Conservation (phyloP, 257 asterid species). For the Nicotiana obtusifolia region DNA sequence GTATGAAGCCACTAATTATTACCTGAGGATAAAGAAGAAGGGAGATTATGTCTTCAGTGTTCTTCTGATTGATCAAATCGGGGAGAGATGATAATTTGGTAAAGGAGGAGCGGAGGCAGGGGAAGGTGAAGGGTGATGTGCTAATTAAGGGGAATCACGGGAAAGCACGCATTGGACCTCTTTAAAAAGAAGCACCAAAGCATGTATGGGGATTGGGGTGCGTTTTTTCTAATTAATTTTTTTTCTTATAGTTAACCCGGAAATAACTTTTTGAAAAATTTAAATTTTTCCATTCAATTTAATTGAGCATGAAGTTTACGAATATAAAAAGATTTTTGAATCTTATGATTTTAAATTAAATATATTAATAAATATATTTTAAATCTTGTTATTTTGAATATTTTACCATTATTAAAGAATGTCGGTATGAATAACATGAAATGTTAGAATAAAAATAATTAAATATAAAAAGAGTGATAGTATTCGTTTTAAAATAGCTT, state of each 20-base stretch:
- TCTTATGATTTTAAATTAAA: no score
- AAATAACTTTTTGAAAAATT: background rate
- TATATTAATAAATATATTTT: no score
- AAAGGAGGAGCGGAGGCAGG: background rate
- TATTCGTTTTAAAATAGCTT: no score
- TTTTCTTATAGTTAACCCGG: background rate
- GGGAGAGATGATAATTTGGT: background rate
- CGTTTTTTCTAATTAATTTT: no score
- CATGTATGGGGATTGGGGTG: background rate
- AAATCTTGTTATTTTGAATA: no score
- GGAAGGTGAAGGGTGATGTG: conserved; percentile 19
- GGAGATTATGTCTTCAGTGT: background rate
- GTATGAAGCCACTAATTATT: background rate
- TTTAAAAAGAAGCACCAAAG: conserved; percentile 14
- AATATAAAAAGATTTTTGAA: no score
- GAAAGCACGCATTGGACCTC: conserved; percentile 22
- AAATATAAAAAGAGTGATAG: no score
- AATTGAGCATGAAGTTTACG: no score
- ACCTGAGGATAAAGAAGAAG: background rate
- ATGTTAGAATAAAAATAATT: no score
- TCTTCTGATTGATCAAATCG: background rate
- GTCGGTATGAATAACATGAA: no score
- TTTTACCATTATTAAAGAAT: no score
- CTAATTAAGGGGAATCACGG: conserved; percentile 37
- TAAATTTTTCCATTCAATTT: no score